These are phyloP conservation scores for Mariannaea elegans DNA, from an alignment of 2,329 filamentous ascomycete genomes.

Conservation along the genomic window DNA sequence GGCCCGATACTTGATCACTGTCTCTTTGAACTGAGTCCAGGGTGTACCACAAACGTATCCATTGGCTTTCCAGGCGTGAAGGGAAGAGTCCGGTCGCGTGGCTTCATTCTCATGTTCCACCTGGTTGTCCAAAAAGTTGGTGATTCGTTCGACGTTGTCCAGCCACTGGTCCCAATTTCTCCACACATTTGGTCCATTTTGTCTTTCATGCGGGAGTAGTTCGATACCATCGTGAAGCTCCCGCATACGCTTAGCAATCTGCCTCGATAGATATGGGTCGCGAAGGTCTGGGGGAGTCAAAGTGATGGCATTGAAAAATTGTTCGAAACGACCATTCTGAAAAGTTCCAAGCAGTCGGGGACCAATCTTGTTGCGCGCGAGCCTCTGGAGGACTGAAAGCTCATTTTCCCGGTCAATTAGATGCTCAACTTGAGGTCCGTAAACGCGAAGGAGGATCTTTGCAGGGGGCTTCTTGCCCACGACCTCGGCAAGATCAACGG, in stretches of 20 bases:
- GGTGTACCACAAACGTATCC: constrained; percentile 85
- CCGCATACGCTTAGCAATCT: constrained; percentile 97
- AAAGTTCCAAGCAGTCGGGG: constrained; percentile 92
- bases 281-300: constrained; percentile 81
- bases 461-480: constrained; percentile 57
- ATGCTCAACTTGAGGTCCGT: constrained; percentile 94
- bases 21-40: constrained; percentile 80
- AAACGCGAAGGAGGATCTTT: constrained; percentile 89
- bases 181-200: constrained; percentile 84
- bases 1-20: constrained; percentile 79
- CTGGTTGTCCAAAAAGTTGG: constrained; percentile 66
- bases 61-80: constrained; percentile 68
- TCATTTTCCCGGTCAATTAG: constrained; percentile 94
- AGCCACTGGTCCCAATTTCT: constrained; percentile 96
- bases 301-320: constrained; percentile 87
- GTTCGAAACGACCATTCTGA: constrained; percentile 92
- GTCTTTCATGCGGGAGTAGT: constrained; percentile 78
- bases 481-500: constrained; percentile 62
- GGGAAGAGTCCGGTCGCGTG: constrained; percentile 36
- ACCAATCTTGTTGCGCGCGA: constrained; percentile 92
- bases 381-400: constrained; percentile 82
- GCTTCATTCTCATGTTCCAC: constrained; percentile 54
- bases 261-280: constrained; percentile 82
- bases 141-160: constrained; percentile 68
- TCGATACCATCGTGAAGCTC: constrained; percentile 96